phyloP scores from a whole-genome alignment of 768 basidiomycete genomes.

The Mrakia hoshinonis region DNA sequence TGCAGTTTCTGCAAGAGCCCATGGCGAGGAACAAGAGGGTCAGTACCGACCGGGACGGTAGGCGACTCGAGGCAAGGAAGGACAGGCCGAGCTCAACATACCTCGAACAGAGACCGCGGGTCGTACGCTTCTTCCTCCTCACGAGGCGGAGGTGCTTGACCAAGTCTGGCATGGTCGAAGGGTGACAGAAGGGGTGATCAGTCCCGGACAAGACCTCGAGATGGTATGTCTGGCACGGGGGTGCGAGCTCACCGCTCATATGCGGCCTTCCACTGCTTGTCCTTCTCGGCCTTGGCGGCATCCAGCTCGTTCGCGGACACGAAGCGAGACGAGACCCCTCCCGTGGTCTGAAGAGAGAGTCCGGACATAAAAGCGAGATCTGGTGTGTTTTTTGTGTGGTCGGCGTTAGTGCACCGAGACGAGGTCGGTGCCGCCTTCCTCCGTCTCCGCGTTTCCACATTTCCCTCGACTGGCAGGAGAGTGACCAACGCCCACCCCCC shows the following conservation, averaged over 20 bases:
- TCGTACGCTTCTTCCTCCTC: constrained; percentile 38
- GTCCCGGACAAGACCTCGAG: not conserved
- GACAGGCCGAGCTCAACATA: constrained; percentile 13
- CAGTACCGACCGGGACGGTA: not conserved
- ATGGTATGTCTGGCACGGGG: not conserved
- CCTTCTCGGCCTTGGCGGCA: constrained; percentile 37
- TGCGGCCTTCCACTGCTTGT: constrained; percentile 43
- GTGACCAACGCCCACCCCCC: not conserved
- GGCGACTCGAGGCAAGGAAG: not conserved
- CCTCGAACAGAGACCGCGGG: constrained; percentile 41
- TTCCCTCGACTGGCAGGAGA: too few species aligned
- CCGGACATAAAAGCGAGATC: constrained; percentile 10
- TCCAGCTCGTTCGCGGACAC: constrained; percentile 41
- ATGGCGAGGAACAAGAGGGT: not conserved
- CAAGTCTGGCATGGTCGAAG: constrained; percentile 34
- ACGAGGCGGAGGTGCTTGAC: constrained; percentile 41
- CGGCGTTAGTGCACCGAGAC: not conserved
- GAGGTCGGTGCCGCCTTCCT: not conserved
- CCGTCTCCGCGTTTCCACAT: not conserved
- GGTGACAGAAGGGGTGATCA: not conserved
- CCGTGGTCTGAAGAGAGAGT: constrained; percentile 22
- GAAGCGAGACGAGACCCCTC: constrained; percentile 38
- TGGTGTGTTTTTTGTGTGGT: not conserved
- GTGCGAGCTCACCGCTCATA: constrained; percentile 34
- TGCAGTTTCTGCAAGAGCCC: constrained; percentile 33